Base-by-base conservation (phyloP, 2,329 filamentous ascomycete species). In the Cordyceps farinosa region DNA sequence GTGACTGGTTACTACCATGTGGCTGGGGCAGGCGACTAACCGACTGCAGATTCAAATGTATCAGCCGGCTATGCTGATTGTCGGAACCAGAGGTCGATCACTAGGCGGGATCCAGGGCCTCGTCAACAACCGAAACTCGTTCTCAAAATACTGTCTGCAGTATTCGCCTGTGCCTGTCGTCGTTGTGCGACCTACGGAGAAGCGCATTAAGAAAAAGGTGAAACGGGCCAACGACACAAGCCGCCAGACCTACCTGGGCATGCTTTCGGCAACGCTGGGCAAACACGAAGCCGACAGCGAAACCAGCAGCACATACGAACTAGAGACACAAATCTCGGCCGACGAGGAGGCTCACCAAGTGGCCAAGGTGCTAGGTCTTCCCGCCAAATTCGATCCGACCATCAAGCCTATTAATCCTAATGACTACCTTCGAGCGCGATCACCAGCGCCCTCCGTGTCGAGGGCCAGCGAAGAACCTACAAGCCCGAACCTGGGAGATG, bases 101-200 rank as follows among this genome's bases (percentile, higher is more conserved):
- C 82, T 96, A 1, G 91, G 91, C 40, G 92, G 92, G 32, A 88
- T 97, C 63, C 92, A 96, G 73, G 91, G 91, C 54, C 80, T 97
- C 36, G 84, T 97, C 48, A 91, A 91, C 55, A 84, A 83, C 38
- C 79, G 83, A 50, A 95, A 92, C 67, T 95, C 90, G 0, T 93
- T 97, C 51, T 96, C 91, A 32, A 97, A 97, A 73, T 97, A 97
- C 77, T 97, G 93, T 71, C 82, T 97, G 13, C 93, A 97, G 73
- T 93, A 96, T 74, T 96, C 91, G 1, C 92, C 93, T 0, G 91
- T 97, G 1, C 93, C 93, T 1, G 93, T 97, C 8, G 93, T 97
- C 36, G 93, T 97, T 38, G 93, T 97, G 10, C 86, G 93, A 4
- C 92, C 93, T 42, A 90, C 89, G 38, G 90, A 90, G 65, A 96